Evolutionary conservation across 805 yeast species (phyloP).

Genomic region (Yarrowia divulgata): DNA sequence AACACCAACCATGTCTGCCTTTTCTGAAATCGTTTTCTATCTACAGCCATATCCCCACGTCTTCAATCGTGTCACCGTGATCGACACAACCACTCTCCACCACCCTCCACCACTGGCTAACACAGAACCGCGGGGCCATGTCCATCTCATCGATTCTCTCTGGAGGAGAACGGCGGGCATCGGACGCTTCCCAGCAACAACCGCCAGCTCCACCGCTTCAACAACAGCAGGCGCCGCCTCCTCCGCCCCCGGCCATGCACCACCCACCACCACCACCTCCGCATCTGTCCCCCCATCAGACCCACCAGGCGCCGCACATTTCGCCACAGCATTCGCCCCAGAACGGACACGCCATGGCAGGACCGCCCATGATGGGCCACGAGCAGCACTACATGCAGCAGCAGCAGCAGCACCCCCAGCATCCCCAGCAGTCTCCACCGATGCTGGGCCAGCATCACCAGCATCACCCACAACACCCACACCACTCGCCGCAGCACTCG

Average conservation of each 20-base stretch:
- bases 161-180: slow-evolving; percentile 23
- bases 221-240: neutral
- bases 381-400: slow-evolving; percentile 24
- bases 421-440: slow-evolving; percentile 2
- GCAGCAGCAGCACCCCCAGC: slow-evolving; percentile 7
- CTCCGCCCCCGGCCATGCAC: neutral
- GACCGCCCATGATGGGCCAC: slow-evolving; percentile 14
- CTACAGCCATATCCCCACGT: no score
- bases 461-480: slow-evolving; percentile 1
- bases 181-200: slow-evolving; percentile 18
- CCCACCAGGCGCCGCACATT: slow-evolving; percentile 17
- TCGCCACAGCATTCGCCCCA: slow-evolving; percentile 34
- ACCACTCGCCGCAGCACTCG: slow-evolving; percentile 35
- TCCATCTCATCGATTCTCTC: slow-evolving; percentile 43
- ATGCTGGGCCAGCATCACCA: slow-evolving; percentile 2
- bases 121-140: slow-evolving; percentile 41
- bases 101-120: neutral
- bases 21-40: no score
- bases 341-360: slow-evolving; percentile 5
- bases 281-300: slow-evolving; percentile 7
- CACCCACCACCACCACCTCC: slow-evolving; percentile 9
- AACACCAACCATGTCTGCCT: no score
- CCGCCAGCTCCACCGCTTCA: neutral
- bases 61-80: neutral
- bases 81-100: neutral